Conservation (phyloP, 2,329 filamentous ascomycete species). For the Colletotrichum sidae region DNA sequence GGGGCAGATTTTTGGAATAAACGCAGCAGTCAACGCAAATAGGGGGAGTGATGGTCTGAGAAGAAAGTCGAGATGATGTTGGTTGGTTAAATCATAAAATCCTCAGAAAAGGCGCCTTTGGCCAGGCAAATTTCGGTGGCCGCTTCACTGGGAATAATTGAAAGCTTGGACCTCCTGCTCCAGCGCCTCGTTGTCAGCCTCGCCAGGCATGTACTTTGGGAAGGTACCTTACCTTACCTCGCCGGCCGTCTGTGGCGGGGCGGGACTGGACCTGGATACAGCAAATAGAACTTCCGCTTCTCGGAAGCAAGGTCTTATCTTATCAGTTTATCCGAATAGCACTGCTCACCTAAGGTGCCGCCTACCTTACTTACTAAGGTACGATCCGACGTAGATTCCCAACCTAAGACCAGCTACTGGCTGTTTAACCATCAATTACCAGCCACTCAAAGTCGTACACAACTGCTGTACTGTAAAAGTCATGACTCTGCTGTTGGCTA, state of each 20-base stretch:
- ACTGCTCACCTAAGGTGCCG: not conserved
- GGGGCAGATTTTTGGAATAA: not conserved
- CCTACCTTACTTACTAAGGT: not conserved
- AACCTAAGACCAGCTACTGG: conserved; percentile 10
- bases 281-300: not conserved
- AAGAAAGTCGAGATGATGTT: conserved; percentile 6
- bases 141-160: conserved; percentile 30
- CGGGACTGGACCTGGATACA: not conserved
- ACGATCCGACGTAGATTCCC: not conserved
- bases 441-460: conserved; percentile 6
- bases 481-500: conserved; percentile 21
- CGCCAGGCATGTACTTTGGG: not conserved
- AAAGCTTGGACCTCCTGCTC: conserved; percentile 35
- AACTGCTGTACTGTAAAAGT: not conserved
- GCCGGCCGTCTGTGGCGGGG: not conserved
- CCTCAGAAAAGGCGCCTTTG: conserved; percentile 25
- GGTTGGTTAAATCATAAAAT: conserved; percentile 1
- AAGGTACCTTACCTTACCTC: too few relatives aligned
- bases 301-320: conserved; percentile 11
- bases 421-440: conserved; percentile 11
- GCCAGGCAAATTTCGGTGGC: conserved; percentile 33
- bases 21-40: not conserved
- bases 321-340: conserved; percentile 30
- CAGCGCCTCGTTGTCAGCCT: conserved; percentile 33
- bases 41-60: not conserved